Conservation (phyloP, 1,284 basidiomycete species). For the Grifola frondosa region DNA sequence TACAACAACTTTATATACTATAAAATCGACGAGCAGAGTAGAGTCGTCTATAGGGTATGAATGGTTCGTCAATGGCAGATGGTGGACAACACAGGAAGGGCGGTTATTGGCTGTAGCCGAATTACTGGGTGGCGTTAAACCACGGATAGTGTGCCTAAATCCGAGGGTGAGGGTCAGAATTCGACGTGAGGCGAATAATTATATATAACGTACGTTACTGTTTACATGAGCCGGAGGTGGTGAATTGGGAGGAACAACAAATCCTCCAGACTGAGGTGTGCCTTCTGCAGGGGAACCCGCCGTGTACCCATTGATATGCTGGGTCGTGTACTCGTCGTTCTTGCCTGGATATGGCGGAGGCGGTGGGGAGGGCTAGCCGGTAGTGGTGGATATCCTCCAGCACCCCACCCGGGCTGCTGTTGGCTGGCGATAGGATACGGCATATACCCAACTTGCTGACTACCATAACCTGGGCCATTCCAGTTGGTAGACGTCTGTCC, state of each 20-base stretch:
- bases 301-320: constrained; percentile 15
- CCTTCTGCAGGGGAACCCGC: neutral
- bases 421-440: constrained; percentile 8
- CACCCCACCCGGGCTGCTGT: constrained; percentile 1
- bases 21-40: too few species aligned
- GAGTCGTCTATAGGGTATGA: too few species aligned
- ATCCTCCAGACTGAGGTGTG: constrained; percentile 10
- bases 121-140: constrained; percentile 4
- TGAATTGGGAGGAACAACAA: constrained; percentile 9
- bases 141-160: constrained; percentile 8
- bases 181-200: neutral
- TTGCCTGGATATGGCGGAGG: constrained; percentile 19
- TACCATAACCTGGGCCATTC: constrained; percentile 7
- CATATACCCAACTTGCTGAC: constrained; percentile 8
- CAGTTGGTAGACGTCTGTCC: too few species aligned
- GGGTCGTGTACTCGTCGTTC: constrained; percentile 7
- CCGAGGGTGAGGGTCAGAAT: neutral
- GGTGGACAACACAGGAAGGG: too few species aligned
- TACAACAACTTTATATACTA: too few species aligned
- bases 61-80: too few species aligned
- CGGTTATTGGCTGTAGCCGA: neutral
- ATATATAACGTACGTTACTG: constrained; percentile 6
- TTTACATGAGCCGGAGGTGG: constrained; percentile 14
- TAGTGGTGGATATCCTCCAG: constrained; percentile 5
- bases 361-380: constrained; percentile 10